Base-by-base conservation (phyloP, 2,329 filamentous ascomycete species). In the Alternaria hordeiaustralica region DNA sequence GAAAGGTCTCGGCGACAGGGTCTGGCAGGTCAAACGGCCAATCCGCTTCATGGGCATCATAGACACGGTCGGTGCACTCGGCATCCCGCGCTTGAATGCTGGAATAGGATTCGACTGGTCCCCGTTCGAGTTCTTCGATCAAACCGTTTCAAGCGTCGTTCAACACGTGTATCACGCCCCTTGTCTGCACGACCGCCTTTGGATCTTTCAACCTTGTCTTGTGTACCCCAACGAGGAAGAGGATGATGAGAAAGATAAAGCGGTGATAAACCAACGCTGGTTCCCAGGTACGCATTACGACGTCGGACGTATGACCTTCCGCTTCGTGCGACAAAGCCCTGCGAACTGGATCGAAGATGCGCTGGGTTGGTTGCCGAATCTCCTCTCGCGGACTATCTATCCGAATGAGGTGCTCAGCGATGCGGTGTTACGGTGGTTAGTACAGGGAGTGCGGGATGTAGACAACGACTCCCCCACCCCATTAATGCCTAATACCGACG, bases 281-380 rank as follows among this genome's bases (percentile, higher is more conserved):
- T 79, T 80, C 30, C 78, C 78, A 2, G 78, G 78, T 25, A 75
- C 73, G n/a, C 78, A 80, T 44, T 79, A 79, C 61, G 78, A 80
- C 53, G 41, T 79, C 18, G 78, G 78, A 2, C 72, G 78, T 15
- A 75, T 79, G 63, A 71, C 71, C 0, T 80, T 79, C 60, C 71
- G 77, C 25, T 80, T 79, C 58, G 49, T 79, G 3, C 63, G 77
- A 1, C 70, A 73, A 49, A 69, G 67, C 20, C 76, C 75, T 6
- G 56, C 60, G 4, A 76, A 77, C 26, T 62, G 68, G 53, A 62
- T 78, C 4, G 78, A 80, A 54, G 65, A 65, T 10, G 36, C 68
- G 1, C 55, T 79, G 3, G 75, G 76, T 0, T 61, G 62, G 45
- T 25, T 79, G 3, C 78, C 77, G 6, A 66, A 72, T 41, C 36